These are phyloP conservation scores for Tetrapyrgos nigripes DNA, from an alignment of 1,284 basidiomycete genomes.

Conservation along the genomic window DNA sequence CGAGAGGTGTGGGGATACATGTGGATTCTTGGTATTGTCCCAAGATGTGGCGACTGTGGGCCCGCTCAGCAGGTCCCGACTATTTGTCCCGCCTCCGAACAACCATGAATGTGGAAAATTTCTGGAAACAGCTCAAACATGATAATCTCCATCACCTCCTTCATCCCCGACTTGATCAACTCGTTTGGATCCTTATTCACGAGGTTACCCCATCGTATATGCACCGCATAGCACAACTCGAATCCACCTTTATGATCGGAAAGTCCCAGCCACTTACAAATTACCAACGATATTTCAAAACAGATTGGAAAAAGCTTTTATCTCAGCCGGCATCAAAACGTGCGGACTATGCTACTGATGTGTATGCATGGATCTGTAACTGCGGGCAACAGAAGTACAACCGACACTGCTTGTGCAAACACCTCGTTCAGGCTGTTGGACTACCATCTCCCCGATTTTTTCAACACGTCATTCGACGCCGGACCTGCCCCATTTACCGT, in stretches of 20 bases:
- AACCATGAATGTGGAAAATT: conserved; percentile 42
- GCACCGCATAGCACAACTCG: conserved; percentile 18
- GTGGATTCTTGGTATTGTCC: conserved; percentile 29
- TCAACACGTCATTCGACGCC: conserved; percentile 21
- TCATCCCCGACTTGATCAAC: conserved; percentile 35
- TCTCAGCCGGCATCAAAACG: background rate
- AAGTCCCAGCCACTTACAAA: conserved; percentile 11
- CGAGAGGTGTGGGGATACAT: conserved; percentile 29
- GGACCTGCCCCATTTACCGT: conserved; percentile 23
- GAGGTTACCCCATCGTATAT: conserved; percentile 30
- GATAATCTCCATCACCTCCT: conserved; percentile 31
- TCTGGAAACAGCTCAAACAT: conserved; percentile 40
- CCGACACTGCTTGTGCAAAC: conserved; percentile 37
- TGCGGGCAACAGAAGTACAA: conserved; percentile 36
- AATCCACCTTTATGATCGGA: conserved; percentile 22
- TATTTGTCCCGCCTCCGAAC: conserved; percentile 32
- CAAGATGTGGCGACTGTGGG: conserved; percentile 34
- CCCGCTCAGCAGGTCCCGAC: conserved; percentile 28
- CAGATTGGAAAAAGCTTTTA: conserved; percentile 18
- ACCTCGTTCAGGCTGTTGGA: conserved; percentile 34
- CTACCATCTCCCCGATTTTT: conserved; percentile 22
- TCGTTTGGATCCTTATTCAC: conserved; percentile 34
- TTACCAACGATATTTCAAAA: conserved; percentile 24
- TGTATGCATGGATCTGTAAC: conserved; percentile 33
- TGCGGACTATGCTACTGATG: conserved; percentile 23